Evolutionary conservation across 2,329 filamentous ascomycete genomes (phyloP).

Genomic region (Corniculantispora saksenae): DNA sequence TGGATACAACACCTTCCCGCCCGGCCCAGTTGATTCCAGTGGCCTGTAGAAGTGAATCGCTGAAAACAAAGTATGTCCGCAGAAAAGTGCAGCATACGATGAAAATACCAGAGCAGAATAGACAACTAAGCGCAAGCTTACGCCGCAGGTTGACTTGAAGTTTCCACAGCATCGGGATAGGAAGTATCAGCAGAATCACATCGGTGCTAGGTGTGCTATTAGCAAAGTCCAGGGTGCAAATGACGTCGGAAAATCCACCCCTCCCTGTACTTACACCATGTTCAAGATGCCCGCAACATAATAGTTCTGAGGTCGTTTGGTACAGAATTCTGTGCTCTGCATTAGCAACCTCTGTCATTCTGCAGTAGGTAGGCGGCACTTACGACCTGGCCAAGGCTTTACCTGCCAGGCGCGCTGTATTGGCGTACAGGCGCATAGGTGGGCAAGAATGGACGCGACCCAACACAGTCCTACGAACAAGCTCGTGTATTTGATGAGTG

Average conservation of each 20-base stretch:
- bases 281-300: slow-evolving; percentile 5
- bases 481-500: neutral
- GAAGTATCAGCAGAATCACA: slow-evolving; percentile 34
- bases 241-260: too few relatives aligned
- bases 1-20: slow-evolving; percentile 22
- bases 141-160: slow-evolving; percentile 21
- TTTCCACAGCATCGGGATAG: slow-evolving; percentile 34
- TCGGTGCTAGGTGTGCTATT: slow-evolving; percentile 31
- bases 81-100: slow-evolving; percentile 24
- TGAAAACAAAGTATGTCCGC: slow-evolving; percentile 22
- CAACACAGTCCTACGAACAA: neutral
- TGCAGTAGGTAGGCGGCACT: neutral
- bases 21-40: slow-evolving; percentile 22
- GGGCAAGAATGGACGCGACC: slow-evolving; percentile 12
- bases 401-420: slow-evolving; percentile 14
- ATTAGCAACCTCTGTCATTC: neutral
- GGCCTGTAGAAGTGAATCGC: slow-evolving; percentile 19
- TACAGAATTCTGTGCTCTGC: neutral
- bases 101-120: slow-evolving; percentile 24
- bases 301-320: slow-evolving; percentile 14
- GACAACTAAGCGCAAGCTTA: slow-evolving; percentile 21
- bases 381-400: slow-evolving; percentile 13
- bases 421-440: slow-evolving; percentile 10
- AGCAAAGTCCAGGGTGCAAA: neutral
- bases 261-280: neutral